Evolutionary conservation across 257 asterid species (phyloP), one percentile per base, ranked within the genome.

Genomic region (Primulina tabacum): DNA sequence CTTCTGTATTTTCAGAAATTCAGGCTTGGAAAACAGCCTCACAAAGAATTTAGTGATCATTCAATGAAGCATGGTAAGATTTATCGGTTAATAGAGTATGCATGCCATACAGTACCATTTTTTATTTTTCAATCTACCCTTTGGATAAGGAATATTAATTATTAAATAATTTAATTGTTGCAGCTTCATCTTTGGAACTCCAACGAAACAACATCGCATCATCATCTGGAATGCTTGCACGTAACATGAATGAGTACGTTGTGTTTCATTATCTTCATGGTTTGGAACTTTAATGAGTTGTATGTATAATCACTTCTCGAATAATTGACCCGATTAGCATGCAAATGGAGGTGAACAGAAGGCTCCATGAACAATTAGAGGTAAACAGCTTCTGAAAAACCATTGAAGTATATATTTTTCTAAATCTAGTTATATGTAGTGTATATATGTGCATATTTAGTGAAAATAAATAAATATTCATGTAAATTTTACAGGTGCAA

Each of bases 281-380:
- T 7, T 71, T 67, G n/a, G 17, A 71, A 71, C 40, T 73, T 65
- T 64, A 38, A 16, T 73, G 76, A 75, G 26, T 86, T 11, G 74
- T 37, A 52, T 65, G 35, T 58, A 60, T 75, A 65, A 70, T 72
- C 70, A 4, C 52, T 82, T 57, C 65, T 81, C 70, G 63, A 78
- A 71, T 84, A 77, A 83, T 71, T 71, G 77, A 87, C 87, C 79
- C 79, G 82, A 83, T 81, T 72, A 90, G 99, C 96, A 94, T 91
- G 97, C 99, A 94, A 81, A 90, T 90, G 96, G 99, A 94, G 78
- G 99, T 94, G 69, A 95, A 91, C 74, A 74, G 96, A 88, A 84
- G 99, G 77, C 90, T 94, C 74, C 97, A 94, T 60, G 99, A 94
- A 78, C 99, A 94, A 67, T 37, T 94, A 50, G 99, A 93, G 97